These are phyloP conservation scores for Biancaea sappan DNA, from an alignment of 306 rosid genomes.

Conservation along the genomic window DNA sequence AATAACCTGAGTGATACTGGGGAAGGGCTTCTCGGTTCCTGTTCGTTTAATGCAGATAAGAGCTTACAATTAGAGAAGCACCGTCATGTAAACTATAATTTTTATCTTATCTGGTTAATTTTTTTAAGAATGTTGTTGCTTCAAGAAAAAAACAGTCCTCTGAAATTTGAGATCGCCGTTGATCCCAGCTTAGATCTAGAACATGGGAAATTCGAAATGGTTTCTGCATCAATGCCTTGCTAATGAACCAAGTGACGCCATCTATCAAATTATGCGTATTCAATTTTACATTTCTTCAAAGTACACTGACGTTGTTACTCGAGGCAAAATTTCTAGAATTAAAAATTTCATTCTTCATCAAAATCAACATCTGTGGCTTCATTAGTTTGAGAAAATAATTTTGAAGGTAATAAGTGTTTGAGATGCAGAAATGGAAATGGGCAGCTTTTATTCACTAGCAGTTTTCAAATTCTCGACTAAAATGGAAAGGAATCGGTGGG, in stretches of 20 bases:
- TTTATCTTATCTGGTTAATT: constrained; percentile 63
- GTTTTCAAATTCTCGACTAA: neutral
- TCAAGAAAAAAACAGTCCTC: constrained; percentile 68
- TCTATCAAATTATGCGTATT: neutral
- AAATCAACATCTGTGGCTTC: neutral
- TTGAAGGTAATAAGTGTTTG: neutral
- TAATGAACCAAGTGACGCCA: constrained; percentile 36
- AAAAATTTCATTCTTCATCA: neutral
- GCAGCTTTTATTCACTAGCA: neutral
- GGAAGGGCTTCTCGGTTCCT: constrained; percentile 38
- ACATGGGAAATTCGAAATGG: constrained; percentile 78
- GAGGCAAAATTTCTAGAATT: neutral
- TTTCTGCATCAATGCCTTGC: constrained; percentile 64
- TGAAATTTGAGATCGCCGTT: constrained; percentile 60
- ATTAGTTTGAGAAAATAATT: neutral
- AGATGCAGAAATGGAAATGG: neutral
- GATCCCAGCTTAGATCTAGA: constrained; percentile 52
- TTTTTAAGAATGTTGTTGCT: constrained; percentile 65
- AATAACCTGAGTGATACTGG: constrained; percentile 18
- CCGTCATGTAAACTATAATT: constrained; percentile 30
- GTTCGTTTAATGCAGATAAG: constrained; percentile 25
- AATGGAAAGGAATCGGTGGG: too few relatives aligned
- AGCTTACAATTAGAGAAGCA: constrained; percentile 37
- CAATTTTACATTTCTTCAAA: neutral
- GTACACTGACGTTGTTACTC: neutral